phyloP scores from a whole-genome alignment of 192 early-diverging fungal genomes.

The Backusella luteola region DNA sequence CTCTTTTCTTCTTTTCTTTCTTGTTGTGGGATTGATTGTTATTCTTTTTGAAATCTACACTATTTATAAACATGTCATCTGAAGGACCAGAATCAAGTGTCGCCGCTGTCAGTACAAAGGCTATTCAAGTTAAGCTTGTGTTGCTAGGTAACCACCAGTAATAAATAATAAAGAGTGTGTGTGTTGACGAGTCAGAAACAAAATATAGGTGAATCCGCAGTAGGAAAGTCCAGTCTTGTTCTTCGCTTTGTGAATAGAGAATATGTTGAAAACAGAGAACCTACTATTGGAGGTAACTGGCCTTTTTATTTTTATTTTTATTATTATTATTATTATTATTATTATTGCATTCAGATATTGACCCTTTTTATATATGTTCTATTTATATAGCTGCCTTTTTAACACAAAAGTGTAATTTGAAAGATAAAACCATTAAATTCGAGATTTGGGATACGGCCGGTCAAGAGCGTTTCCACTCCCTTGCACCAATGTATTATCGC shows the following conservation, averaged over 20 bases:
- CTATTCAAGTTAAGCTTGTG: constrained; percentile 97
- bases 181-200: background rate
- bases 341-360: background rate
- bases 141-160: constrained; percentile 62
- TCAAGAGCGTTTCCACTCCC: constrained; percentile 90
- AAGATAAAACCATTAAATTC: constrained; percentile 82
- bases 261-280: constrained; percentile 96
- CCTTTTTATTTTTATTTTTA: background rate
- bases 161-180: background rate
- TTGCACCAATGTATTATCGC: constrained; percentile 96
- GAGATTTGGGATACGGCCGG: constrained; percentile 93
- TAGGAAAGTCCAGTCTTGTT: constrained; percentile 96
- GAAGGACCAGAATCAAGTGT: constrained; percentile 14
- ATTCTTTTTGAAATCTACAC: background rate
- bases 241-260: constrained; percentile 95
- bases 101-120: constrained; percentile 46
- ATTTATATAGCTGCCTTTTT: constrained; percentile 66
- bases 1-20: background rate
- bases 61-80: constrained; percentile 13
- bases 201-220: constrained; percentile 81
- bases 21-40: background rate
- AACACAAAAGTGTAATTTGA: constrained; percentile 93
- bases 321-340: background rate
- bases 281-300: constrained; percentile 85
- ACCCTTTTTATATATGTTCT: background rate